These are phyloP conservation scores for Lactifluus subvellereus DNA, from an alignment of 768 basidiomycete species.

Conservation along the genomic window DNA sequence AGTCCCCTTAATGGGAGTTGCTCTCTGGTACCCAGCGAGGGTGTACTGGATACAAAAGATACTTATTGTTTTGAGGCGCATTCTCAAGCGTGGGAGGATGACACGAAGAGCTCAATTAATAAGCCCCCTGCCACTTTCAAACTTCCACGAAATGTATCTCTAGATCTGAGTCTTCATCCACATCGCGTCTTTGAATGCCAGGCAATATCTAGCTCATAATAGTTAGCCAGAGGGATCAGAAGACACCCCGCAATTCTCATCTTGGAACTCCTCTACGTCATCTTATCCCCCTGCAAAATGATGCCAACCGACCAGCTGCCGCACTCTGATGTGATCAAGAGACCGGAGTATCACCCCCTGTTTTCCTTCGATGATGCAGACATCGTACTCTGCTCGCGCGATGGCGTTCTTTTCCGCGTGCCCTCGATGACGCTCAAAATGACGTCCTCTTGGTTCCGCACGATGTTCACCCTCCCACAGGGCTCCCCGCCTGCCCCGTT, in stretches of 20 bases:
- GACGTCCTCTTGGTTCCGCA: conserved; percentile 59
- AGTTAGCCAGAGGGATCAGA: neutral
- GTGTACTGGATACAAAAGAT: too few relatives aligned
- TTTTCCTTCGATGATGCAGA: conserved; percentile 58
- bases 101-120: neutral
- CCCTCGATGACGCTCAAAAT: conserved; percentile 56
- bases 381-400: conserved; percentile 47
- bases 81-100: neutral
- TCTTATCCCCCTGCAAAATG: neutral
- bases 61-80: too few relatives aligned
- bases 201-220: neutral
- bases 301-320: conserved; percentile 2
- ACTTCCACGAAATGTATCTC: neutral
- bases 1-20: too few relatives aligned
- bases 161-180: neutral
- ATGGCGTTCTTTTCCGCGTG: conserved; percentile 48
- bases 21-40: too few relatives aligned
- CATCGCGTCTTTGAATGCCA: neutral
- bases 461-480: conserved; percentile 56
- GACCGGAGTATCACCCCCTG: conserved; percentile 37
- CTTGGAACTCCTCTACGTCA: neutral
- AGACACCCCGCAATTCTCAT: neutral
- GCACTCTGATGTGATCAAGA: neutral
- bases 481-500: neutral
- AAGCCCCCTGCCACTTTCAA: too few relatives aligned